Percentiles rank a stretch among this genome's conserved stretches.
Evolutionary conservation across 179 eudicot genomes (phyloP).

Genomic region (Silene coronaria): DNA sequence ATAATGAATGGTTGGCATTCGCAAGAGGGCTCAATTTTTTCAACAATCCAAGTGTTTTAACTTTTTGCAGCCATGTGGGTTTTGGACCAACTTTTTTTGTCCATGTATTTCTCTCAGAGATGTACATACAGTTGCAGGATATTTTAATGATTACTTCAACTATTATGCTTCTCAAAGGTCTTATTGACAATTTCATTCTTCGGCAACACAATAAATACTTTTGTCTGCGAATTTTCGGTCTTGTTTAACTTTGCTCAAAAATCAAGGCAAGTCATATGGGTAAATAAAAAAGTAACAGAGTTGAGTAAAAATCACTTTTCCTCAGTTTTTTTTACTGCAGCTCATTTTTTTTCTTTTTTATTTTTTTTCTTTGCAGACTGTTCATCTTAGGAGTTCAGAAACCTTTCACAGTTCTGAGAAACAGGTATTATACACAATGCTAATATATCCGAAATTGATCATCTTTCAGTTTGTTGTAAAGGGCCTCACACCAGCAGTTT

Average conservation of each 20-base stretch:
- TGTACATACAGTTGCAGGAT: neutral
- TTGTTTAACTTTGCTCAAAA: neutral
- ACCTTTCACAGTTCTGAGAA: constrained; percentile 35
- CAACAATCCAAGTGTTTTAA: constrained; percentile 2
- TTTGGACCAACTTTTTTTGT: constrained; percentile 9
- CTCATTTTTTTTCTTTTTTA: constrained; percentile 13
- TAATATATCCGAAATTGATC: constrained; percentile 2
- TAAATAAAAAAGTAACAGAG: neutral
- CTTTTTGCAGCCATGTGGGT: constrained; percentile 9
- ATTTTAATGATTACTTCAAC: neutral
- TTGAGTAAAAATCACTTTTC: neutral
- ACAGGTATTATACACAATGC: constrained; percentile 43
- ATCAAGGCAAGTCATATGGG: neutral
- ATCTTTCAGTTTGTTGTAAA: neutral
- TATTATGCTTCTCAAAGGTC: neutral
- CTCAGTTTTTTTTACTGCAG: constrained; percentile 13
- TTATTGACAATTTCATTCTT: neutral
- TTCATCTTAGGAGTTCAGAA: constrained; percentile 69
- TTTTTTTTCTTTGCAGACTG: constrained; percentile 34
- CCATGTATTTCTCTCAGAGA: constrained; percentile 1
- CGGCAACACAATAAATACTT: neutral
- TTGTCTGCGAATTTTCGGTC: neutral
- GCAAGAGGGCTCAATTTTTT: neutral
- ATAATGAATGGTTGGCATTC: neutral
- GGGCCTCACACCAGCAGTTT: neutral